A percentile compares a stretch with the other conserved stretches of the same genome.
Evolutionary conservation across 2,329 filamentous ascomycete species (phyloP).

Genomic region (Trichoderma sp.): DNA sequence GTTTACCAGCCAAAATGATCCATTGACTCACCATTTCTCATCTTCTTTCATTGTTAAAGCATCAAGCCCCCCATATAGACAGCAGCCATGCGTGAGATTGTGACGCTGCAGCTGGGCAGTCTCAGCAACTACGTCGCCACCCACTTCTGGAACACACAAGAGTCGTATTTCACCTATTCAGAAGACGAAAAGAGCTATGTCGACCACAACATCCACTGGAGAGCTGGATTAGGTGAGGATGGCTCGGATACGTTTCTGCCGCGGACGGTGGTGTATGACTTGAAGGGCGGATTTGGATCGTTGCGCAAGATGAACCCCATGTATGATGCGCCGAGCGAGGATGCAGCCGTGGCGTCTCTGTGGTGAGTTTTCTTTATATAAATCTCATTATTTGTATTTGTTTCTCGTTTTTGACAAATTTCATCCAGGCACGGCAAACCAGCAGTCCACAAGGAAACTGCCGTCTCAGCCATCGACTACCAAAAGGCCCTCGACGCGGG

Average conservation of each 20-base stretch:
- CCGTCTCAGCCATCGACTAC: slow-evolving; percentile 73
- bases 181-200: slow-evolving; percentile 43
- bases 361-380: slow-evolving; percentile 39
- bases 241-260: slow-evolving; percentile 91
- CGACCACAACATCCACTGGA: slow-evolving; percentile 75
- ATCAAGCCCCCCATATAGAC: background rate
- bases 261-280: slow-evolving; percentile 88
- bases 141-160: slow-evolving; percentile 98
- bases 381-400: background rate
- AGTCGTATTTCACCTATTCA: slow-evolving; percentile 95
- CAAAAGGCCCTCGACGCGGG: slow-evolving; percentile 79
- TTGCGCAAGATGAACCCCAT: slow-evolving; percentile 85
- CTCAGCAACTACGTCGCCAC: slow-evolving; percentile 91
- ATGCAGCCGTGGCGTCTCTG: slow-evolving; percentile 40
- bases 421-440: slow-evolving; percentile 64
- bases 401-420: background rate
- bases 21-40: background rate
- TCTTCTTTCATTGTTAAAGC: background rate
- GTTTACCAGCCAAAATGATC: background rate
- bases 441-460: slow-evolving; percentile 68
- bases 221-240: slow-evolving; percentile 78
- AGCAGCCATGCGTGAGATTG: slow-evolving; percentile 81
- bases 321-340: slow-evolving; percentile 61
- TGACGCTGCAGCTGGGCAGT: slow-evolving; percentile 91
- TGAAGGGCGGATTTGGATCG: slow-evolving; percentile 91